A percentile compares a stretch with the other conserved stretches of the same genome.
phyloP scores from a whole-genome alignment of 78 protist species.

The Guillardia theta region DNA sequence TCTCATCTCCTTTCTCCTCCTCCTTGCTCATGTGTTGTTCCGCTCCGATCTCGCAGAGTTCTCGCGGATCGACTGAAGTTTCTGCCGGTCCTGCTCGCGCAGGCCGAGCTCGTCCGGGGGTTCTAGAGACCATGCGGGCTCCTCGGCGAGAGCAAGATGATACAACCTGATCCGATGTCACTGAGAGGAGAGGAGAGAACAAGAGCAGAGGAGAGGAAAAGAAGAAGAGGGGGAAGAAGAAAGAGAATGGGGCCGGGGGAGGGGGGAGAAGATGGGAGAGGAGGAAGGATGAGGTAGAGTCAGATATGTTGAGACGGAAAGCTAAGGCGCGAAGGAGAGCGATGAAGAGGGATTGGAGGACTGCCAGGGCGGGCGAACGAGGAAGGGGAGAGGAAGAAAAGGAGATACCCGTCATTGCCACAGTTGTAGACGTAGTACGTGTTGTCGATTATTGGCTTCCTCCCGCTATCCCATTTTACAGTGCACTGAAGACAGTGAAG shows the following conservation, averaged over 20 bases:
- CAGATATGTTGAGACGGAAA: neutral
- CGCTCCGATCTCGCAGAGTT: neutral
- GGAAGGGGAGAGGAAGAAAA: too few relatives aligned
- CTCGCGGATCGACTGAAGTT: neutral
- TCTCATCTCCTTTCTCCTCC: neutral
- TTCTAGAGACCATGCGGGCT: neutral
- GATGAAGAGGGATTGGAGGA: neutral
- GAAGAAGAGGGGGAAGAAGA: neutral
- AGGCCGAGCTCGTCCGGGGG: neutral
- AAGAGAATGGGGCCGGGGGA: neutral
- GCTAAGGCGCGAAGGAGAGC: neutral
- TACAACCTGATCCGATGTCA: neutral
- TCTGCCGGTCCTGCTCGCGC: neutral
- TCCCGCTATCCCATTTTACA: constrained; percentile 1
- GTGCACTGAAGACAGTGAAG: too few relatives aligned
- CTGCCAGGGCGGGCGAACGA: too few relatives aligned
- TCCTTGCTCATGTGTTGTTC: neutral
- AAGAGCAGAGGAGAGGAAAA: neutral
- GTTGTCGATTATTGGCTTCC: neutral
- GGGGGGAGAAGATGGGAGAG: neutral
- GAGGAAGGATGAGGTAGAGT: neutral
- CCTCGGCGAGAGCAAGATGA: neutral
- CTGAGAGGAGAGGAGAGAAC: neutral
- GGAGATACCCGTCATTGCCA: neutral
- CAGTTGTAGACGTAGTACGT: neutral